Evolutionary conservation across 495 filamentous ascomycete genomes (phyloP), one percentile per base, ranked within the genome.

Genomic region (Sabuloglossum arenarium): DNA sequence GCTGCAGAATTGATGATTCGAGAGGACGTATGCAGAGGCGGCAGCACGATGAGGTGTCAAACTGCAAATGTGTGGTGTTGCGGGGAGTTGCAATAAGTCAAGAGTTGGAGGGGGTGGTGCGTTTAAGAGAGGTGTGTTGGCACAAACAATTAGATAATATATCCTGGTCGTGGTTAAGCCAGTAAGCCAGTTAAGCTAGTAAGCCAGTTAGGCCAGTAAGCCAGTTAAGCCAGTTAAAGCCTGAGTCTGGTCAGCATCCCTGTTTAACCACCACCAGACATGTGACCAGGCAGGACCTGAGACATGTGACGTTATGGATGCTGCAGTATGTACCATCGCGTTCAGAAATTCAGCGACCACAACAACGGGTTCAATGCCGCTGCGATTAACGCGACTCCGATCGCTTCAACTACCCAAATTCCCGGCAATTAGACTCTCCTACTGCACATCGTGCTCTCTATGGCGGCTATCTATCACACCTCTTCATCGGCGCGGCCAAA

Each of bases 1-100:
- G 47, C 47, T 51, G 24, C 47, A 51, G 24, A 27, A 14, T 3
- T 21, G 14, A 14, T 51, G 47, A 51, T 51, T 51, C 47, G 47
- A 30, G 47, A 30, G 47, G 6, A 51, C 47, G 47, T 51, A 51
- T 51, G 47, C 47, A 51, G 24, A 51, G 47, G 47, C 47, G 28
- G 47, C 47, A 51, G 47, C 47, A 51, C 47, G 47, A 23, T 51
- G 47, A 51, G 47, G 1, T 51, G 47, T 51, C 47, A 51, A 51
- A 51, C 23, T 51, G 47, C 24, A 3, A 51, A 51, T 19, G 47
- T 51, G 24, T 51, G 47, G 47, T 51, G 47, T 51, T 51, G 47
- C 47, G 45, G 45, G 47, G 24, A 51, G 25, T 51, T 51, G 47
- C 47, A 51, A 47, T 24, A 51, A 51, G 47, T 30, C 12, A 19